Evolutionary conservation across 2,329 filamentous ascomycete genomes (phyloP), one percentile per base, ranked within the genome.

Genomic region (Pseudocercospora vitis): DNA sequence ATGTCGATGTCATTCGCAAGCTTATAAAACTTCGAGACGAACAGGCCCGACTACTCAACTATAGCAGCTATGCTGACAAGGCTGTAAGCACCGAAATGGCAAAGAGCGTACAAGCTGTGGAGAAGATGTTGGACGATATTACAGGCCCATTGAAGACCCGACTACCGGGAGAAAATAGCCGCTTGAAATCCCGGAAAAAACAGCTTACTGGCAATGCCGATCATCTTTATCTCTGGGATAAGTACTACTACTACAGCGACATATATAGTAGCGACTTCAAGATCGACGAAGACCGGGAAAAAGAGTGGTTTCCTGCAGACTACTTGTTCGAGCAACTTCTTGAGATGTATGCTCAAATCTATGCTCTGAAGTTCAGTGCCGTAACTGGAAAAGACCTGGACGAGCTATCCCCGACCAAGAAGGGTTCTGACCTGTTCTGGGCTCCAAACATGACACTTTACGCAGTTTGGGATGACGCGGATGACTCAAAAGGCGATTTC

Each of bases 211-310:
- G 29, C 29, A 48, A 46, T 19, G 16, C 35, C 39, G 9, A 26
- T 12, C n/a, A 29, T 8, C 8, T 19, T 26, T 37, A 18, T 7
- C 6, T 16, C 21, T 45, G 42, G 42, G 42, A 45, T 19, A 7
- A 16, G 4, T 2, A 12, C 7, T 45, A 37, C 37, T 56, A 56
- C n/a, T 7, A 2, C 3, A 1, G 77, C 82, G 52, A 81, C n/a
- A 89, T 87, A 0, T 83, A 91, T 32, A 77, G 79, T 19, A 84
- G 82, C 50, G 91, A 91, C 87, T 76, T 91, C 45, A 79, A 82
- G 62, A 90, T 91, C 63, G 91, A 91, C 57, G 86, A 91, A 70
- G 80, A 88, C 12, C 81, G 90, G 72, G 76, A 91, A 24, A 51
- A 48, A 19, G 55, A 58, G 26, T 58, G 53, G 40, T 60, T 60